A percentile compares a stretch with the other conserved stretches of the same genome.
Evolutionary conservation across 371 early-diverging fungal species (phyloP).

Genomic region (Actinomortierella ambigua): DNA sequence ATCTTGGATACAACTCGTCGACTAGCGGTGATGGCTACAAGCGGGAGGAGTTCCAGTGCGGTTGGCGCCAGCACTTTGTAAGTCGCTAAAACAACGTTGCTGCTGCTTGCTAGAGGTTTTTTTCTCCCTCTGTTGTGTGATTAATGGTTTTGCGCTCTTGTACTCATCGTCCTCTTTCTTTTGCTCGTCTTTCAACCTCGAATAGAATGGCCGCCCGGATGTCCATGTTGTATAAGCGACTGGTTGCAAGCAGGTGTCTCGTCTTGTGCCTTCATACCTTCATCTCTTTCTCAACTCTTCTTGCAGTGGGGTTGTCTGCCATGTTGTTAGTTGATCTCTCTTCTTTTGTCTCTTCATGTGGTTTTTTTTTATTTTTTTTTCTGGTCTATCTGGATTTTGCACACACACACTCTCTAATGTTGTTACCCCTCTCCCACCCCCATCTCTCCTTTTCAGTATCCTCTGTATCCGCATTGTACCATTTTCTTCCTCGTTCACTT

Average conservation of each 20-base stretch:
- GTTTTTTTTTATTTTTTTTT: neutral
- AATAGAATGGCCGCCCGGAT: constrained; percentile 34
- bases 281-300: neutral
- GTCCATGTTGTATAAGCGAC: constrained; percentile 28
- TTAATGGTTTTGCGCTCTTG: neutral
- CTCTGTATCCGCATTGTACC: neutral
- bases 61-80: constrained; percentile 72
- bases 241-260: too few relatives aligned
- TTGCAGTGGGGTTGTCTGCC: too few relatives aligned
- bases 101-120: neutral
- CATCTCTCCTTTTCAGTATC: too few relatives aligned
- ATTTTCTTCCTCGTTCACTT: constrained; percentile 1
- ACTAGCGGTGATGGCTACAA: constrained; percentile 64
- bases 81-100: constrained; percentile 22
- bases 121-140: neutral
- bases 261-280: neutral
- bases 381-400: too few relatives aligned
- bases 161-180: neutral
- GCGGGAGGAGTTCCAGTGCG: constrained; percentile 65
- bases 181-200: neutral
- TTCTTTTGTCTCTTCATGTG: neutral
- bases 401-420: too few relatives aligned
- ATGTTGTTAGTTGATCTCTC: too few relatives aligned
- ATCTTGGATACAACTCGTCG: constrained; percentile 67
- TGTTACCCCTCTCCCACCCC: too few relatives aligned